Percentiles rank a stretch among this genome's conserved stretches.
Conservation (phyloP, 768 basidiomycete genomes). For the Tubosaeta sp. region DNA sequence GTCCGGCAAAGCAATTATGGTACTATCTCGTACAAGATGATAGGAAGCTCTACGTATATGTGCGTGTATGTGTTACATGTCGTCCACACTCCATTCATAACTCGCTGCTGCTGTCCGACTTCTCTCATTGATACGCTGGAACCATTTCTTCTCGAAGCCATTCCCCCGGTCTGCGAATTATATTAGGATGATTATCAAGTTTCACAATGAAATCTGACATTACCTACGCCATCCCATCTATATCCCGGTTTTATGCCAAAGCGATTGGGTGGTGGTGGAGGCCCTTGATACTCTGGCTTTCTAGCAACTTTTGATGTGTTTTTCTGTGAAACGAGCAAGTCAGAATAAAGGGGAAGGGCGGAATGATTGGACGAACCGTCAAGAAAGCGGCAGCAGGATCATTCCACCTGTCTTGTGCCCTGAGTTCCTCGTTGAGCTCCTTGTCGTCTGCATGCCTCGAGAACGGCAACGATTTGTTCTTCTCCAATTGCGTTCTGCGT, state of each 20-base stretch:
- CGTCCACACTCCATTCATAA: conserved; percentile 86
- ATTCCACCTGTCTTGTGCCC: conserved; percentile 84
- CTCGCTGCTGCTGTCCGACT: conserved; percentile 68
- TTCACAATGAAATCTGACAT: conserved; percentile 19
- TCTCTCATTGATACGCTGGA: conserved; percentile 77
- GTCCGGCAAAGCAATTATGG: not conserved
- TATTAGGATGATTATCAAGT: conserved; percentile 3
- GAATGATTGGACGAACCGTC: conserved; percentile 38
- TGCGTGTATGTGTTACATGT: conserved; percentile 58
- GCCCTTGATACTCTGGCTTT: conserved; percentile 82
- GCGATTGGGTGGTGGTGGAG: conserved; percentile 88
- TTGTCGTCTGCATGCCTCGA: conserved; percentile 79
- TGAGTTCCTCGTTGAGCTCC: conserved; percentile 81
- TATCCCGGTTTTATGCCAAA: conserved; percentile 95
- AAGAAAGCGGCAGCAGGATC: conserved; percentile 97
- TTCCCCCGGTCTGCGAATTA: conserved; percentile 69
- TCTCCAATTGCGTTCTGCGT: conserved; percentile 60
- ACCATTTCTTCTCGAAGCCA: conserved; percentile 91
- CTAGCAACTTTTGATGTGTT: conserved; percentile 69
- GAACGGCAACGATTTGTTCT: conserved; percentile 60
- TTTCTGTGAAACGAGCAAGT: conserved; percentile 46
- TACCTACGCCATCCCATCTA: conserved; percentile 98
- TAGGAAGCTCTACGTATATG: not conserved
- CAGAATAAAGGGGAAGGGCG: not conserved
- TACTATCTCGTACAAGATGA: not conserved